Evolutionary conservation across 805 yeast species (phyloP).

Genomic region (Metschnikowia peoriensis): DNA sequence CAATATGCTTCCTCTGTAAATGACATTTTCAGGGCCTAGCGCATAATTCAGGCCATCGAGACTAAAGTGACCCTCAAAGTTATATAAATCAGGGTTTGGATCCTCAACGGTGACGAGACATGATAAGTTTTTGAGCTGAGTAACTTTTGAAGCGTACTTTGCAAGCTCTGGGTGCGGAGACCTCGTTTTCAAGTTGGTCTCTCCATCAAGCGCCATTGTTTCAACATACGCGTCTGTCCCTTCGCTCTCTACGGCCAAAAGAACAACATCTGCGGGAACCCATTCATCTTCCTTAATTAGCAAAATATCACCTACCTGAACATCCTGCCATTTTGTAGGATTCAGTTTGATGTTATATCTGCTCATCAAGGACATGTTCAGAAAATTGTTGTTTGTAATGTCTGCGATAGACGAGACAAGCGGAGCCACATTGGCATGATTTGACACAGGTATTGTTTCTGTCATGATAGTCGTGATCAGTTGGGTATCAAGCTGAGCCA

Average conservation of each 20-base stretch:
- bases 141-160: constrained; percentile 47
- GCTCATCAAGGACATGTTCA: constrained; percentile 13
- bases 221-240: constrained; percentile 76
- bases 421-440: not conserved
- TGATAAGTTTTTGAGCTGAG: constrained; percentile 47
- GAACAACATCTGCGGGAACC: constrained; percentile 87
- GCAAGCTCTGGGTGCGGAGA: constrained; percentile 65
- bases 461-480: constrained; percentile 39
- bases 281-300: constrained; percentile 77
- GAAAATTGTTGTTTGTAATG: constrained; percentile 8
- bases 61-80: constrained; percentile 76
- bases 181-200: constrained; percentile 82
- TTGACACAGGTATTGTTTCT: constrained; percentile 29
- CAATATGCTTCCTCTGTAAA: constrained; percentile 85
- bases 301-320: constrained; percentile 86
- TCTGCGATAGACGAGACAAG: constrained; percentile 5
- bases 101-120: constrained; percentile 74
- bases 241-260: constrained; percentile 60
- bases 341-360: constrained; percentile 35
- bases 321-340: constrained; percentile 61
- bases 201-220: constrained; percentile 98
- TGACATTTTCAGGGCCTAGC: constrained; percentile 75
- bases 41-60: constrained; percentile 46
- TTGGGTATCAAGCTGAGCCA: constrained; percentile 33
- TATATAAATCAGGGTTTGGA: constrained; percentile 88